phyloP scores from a whole-genome alignment of 371 early-diverging fungal genomes.

The Nematocida displodere region DNA sequence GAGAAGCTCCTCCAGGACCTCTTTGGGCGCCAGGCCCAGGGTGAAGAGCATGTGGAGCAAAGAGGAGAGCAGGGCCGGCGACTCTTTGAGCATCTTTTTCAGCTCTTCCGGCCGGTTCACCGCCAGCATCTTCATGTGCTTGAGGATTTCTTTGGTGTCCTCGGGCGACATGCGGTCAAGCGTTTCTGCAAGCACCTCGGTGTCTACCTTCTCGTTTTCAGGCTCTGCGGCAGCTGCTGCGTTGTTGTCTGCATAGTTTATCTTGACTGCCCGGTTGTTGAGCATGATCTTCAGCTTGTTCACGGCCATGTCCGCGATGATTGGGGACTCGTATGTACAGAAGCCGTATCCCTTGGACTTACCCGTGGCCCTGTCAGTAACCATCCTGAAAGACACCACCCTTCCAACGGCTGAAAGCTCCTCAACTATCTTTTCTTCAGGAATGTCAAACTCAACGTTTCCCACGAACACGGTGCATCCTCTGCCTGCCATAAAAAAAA shows the following conservation, averaged over 20 bases:
- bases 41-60: conserved; percentile 56
- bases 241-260: conserved; percentile 66
- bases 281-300: conserved; percentile 64
- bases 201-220: conserved; percentile 50
- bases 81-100: conserved; percentile 59
- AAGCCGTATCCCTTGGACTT: conserved; percentile 67
- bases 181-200: conserved; percentile 57
- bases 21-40: conserved; percentile 54
- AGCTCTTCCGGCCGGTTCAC: conserved; percentile 63
- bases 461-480: conserved; percentile 66
- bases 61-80: conserved; percentile 58
- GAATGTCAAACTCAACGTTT: conserved; percentile 66
- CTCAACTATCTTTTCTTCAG: conserved; percentile 64
- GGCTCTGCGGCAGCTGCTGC: conserved; percentile 40
- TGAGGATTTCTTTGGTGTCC: conserved; percentile 63
- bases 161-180: conserved; percentile 61
- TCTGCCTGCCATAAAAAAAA: conserved; percentile 4
- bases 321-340: conserved; percentile 66
- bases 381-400: conserved; percentile 64
- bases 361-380: conserved; percentile 65
- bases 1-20: conserved; percentile 51
- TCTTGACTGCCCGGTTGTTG: conserved; percentile 64
- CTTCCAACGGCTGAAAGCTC: conserved; percentile 65
- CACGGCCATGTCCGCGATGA: conserved; percentile 65
- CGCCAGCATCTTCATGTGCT: conserved; percentile 63